Percentiles rank a stretch among this genome's conserved stretches.
phyloP scores from a whole-genome alignment of 495 filamentous ascomycete species.

The Penicillium egyptiacum region DNA sequence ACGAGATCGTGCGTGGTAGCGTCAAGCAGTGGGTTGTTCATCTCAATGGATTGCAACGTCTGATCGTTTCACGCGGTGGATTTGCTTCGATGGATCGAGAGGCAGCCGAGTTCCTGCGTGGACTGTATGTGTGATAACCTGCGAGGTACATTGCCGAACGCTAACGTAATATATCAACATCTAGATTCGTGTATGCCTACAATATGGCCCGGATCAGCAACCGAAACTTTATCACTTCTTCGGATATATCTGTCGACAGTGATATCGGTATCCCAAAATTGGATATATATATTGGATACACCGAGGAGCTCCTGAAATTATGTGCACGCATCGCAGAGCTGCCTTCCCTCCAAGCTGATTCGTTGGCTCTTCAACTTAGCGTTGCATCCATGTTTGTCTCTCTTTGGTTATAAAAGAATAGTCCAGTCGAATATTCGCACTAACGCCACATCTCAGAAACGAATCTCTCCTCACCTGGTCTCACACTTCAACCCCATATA shows the following conservation, averaged over 20 bases:
- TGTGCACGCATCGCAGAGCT: conserved; percentile 43
- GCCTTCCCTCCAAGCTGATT: conserved; percentile 28
- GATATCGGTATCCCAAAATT: conserved; percentile 34
- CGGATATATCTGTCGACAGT: conserved; percentile 21
- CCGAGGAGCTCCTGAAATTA: conserved; percentile 43
- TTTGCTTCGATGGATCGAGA: conserved; percentile 35
- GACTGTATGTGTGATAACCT: conserved; percentile 32
- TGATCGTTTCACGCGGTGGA: conserved; percentile 43
- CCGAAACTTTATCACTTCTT: conserved; percentile 26
- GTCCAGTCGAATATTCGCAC: not conserved
- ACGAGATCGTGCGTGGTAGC: conserved; percentile 46
- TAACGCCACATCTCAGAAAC: conserved; percentile 27
- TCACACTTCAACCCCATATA: conserved; percentile 30
- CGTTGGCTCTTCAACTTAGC: conserved; percentile 27
- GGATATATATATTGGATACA: conserved; percentile 48
- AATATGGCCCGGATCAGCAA: conserved; percentile 44
- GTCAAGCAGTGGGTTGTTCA: conserved; percentile 47
- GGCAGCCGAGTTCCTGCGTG: conserved; percentile 39
- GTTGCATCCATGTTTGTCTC: conserved; percentile 38
- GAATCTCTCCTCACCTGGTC: conserved; percentile 41
- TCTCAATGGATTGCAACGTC: conserved; percentile 40
- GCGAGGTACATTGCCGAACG: not conserved
- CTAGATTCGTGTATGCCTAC: conserved; percentile 42
- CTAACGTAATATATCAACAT: not conserved
- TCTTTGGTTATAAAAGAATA: not conserved